Evolutionary conservation across 345 rosid species (phyloP), one percentile per base, ranked within the genome.

Genomic region (Hibiscus tridactylites): DNA sequence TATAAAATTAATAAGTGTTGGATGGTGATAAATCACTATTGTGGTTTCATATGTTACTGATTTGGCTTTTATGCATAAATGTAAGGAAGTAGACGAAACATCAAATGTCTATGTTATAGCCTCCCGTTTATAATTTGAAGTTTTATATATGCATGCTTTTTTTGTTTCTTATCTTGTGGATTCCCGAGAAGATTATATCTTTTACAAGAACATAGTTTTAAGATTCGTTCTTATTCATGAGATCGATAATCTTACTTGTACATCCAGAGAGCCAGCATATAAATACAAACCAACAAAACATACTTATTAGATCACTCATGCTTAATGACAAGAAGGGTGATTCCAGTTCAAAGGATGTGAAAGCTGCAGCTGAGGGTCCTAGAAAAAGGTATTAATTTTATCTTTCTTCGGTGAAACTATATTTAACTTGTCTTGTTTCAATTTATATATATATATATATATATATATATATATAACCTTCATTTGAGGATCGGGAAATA

Each of bases 291-390:
- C 56, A 50, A 50, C 56, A 50, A 50, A 50, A 50, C 17, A 50
- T 50, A 50, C 56, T 50, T 50, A 50, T 50, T 50, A 50, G 56
- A 16, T 50, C 56, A 50, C 56, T 94, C 63, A 79, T 82, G 74
- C 76, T 91, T 44, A 87, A 82, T 85, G 19, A 50, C 56, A 93
- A 83, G 64, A 91, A 80, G 81, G 83, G 84, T 56, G 91, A 88
- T 73, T 76, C 91, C 63, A 77, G 80, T 75, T 82, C 85, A 3
- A 93, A 88, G 82, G 89, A 79, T 37, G 80, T 69, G 15, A 91
- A 89, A 75, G 47, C 86, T 66, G 70, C 80, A 57, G 81, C 84
- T 74, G 97, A 91, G 71, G 80, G 85, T 73, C 76, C 93, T 78
- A 85, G 85, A 78, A 93, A 93, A 81, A 88, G 96, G 98, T 91